phyloP scores from a whole-genome alignment of 306 rosid species.

The Sicyos edulis region DNA sequence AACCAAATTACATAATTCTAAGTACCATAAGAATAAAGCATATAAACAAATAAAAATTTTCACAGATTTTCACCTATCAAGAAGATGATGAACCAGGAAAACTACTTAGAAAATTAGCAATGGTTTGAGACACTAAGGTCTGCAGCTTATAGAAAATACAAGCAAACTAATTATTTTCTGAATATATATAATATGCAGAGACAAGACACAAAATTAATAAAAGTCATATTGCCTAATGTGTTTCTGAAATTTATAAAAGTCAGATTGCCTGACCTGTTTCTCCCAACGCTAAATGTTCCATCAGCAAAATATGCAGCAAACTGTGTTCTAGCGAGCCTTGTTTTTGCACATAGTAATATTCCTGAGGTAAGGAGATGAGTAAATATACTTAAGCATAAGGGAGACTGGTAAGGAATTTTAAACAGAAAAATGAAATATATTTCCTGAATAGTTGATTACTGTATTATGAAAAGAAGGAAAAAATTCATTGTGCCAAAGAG shows the following conservation, averaged over 20 bases:
- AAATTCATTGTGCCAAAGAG: background rate
- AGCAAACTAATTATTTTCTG: conserved; percentile 6
- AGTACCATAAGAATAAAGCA: background rate
- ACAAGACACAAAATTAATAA: conserved; percentile 1
- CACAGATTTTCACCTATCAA: background rate
- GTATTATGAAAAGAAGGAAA: background rate
- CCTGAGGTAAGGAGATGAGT: conserved; percentile 31
- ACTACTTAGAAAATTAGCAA: background rate
- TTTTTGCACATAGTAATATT: conserved; percentile 86
- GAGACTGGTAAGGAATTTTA: background rate
- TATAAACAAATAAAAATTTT: background rate
- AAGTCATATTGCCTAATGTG: conserved; percentile 41
- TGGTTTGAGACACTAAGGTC: background rate
- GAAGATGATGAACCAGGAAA: conserved; percentile 8
- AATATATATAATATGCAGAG: conserved; percentile 7
- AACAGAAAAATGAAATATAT: conserved; percentile 1
- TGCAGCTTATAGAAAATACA: background rate
- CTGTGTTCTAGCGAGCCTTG: conserved; percentile 57
- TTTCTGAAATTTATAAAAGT: conserved; percentile 21
- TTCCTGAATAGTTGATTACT: background rate
- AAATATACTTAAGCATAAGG: conserved; percentile 26
- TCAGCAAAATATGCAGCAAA: conserved; percentile 86
- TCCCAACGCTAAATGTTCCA: conserved; percentile 56
- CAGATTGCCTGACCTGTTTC: conserved; percentile 46
- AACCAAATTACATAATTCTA: background rate